Base-by-base conservation (phyloP, 2,329 filamentous ascomycete genomes). In the Aspergillus ustus region DNA sequence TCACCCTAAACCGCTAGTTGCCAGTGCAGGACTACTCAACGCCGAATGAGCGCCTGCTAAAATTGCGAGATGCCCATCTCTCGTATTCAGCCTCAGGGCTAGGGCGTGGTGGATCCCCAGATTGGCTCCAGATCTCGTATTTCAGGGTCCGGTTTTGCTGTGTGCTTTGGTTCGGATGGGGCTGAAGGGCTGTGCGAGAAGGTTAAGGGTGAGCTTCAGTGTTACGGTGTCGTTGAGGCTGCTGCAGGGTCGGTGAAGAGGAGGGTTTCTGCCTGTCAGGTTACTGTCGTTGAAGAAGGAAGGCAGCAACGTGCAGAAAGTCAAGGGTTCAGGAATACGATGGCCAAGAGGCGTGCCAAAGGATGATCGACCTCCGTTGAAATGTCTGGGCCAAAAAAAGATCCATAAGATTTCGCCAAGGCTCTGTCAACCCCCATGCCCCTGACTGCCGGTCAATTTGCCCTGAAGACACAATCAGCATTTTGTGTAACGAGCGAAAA, bases 51-150 rank as follows among this genome's bases (percentile, higher is more conserved):
- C 15, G 34, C 52, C 22, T 40, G 1, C 19, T 19, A 43, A 52
- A 52, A 52, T 53, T 53, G 22, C 52, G 11, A 53, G 6, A 28
- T 45, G 52, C 19, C 22, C 20, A 31, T 44, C 52, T 2, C 52
- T 53, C 52, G 52, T 53, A 53, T 53, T 53, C 52, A 53, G 52
- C 52, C 52, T 53, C 52, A 53, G 34, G 34, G 34, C 9, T 40
- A 13, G 34, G 2, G 11, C 3, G 34, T 15, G 15, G 34, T 40
- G 34, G 34, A 15, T 13, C 34, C 34, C 34, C 11, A 2, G 34
- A 40, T 40, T 40, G 34, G 34, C 3, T 40, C 11, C 34, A 5
- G 34, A 40, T 40, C 34, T 40, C 34, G 34, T 40, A 40, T 40
- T 40, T 40, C 34, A 40, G 34, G 34, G 34, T 40, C 34, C 34